These are phyloP conservation scores for Neonothopanus nambi DNA, from an alignment of 1,284 basidiomycete species.

Conservation along the genomic window DNA sequence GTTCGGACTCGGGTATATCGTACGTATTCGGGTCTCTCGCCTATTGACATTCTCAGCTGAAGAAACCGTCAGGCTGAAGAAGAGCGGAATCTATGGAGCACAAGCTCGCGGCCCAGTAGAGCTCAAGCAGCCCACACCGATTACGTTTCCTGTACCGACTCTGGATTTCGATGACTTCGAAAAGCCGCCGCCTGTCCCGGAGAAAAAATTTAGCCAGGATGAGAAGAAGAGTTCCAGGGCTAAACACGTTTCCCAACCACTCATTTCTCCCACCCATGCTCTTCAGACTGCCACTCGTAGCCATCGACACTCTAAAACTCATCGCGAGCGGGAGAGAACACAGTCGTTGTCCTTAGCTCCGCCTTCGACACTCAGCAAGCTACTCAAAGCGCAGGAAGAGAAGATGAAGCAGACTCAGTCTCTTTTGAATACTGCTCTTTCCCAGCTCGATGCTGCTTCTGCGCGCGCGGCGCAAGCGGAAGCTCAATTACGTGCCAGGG, in stretches of 20 bases:
- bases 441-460: conserved; percentile 9
- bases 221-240: neutral
- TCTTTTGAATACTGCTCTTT: conserved; percentile 11
- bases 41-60: neutral
- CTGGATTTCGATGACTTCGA: neutral
- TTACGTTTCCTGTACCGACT: neutral
- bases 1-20: conserved; percentile 2
- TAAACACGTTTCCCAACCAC: conserved; percentile 4
- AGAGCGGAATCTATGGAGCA: too few species aligned
- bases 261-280: neutral
- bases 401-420: conserved; percentile 8
- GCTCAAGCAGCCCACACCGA: neutral
- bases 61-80: conserved; percentile 1
- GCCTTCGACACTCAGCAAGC: conserved; percentile 5
- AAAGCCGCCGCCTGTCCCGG: neutral
- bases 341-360: conserved; percentile 3
- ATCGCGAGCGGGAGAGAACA: conserved; percentile 1
- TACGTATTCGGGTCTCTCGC: neutral
- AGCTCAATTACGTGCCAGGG: neutral
- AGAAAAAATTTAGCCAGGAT: neutral
- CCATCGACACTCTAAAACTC: neutral
- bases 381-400: conserved; percentile 11
- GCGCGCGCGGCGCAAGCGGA: conserved; percentile 8
- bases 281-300: neutral
- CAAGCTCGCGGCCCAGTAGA: neutral